Conservation (phyloP, 306 rosid species). For the Casuarina glauca region DNA sequence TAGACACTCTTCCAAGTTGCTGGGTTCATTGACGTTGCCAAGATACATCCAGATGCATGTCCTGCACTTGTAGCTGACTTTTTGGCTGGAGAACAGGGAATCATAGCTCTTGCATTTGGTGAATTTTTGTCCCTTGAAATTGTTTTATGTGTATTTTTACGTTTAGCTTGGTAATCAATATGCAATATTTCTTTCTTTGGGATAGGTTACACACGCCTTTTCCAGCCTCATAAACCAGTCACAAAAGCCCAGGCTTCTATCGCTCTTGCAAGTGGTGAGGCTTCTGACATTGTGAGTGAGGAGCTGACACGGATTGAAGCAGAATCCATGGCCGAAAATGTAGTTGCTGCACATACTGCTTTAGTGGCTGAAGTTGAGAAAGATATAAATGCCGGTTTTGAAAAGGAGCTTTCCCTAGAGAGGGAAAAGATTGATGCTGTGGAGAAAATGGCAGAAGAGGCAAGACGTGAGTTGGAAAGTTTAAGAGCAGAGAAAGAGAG, state of each 20-base stretch:
- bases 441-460: slow-evolving; percentile 92
- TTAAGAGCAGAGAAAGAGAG: slow-evolving; percentile 69
- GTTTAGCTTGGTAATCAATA: slow-evolving; percentile 1
- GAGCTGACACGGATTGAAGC: slow-evolving; percentile 99
- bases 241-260: slow-evolving; percentile 97
- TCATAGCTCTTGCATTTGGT: slow-evolving; percentile 96
- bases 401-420: slow-evolving; percentile 71
- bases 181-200: not conserved
- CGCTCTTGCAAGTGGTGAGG: slow-evolving; percentile 97
- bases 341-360: slow-evolving; percentile 90
- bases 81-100: slow-evolving; percentile 88
- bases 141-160: slow-evolving; percentile 4
- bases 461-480: slow-evolving; percentile 74
- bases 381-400: slow-evolving; percentile 80
- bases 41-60: slow-evolving; percentile 92
- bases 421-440: slow-evolving; percentile 81
- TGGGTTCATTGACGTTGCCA: slow-evolving; percentile 88
- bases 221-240: slow-evolving; percentile 94
- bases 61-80: slow-evolving; percentile 96
- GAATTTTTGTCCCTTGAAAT: slow-evolving; percentile 24
- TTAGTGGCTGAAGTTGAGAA: slow-evolving; percentile 93
- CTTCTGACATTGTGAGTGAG: slow-evolving; percentile 82
- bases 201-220: slow-evolving; percentile 84
- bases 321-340: slow-evolving; percentile 91
- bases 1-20: slow-evolving; percentile 79